These are phyloP conservation scores for Guadua angustifolia DNA, from an alignment of 176 grass and related monocot genomes.

Conservation along the genomic window DNA sequence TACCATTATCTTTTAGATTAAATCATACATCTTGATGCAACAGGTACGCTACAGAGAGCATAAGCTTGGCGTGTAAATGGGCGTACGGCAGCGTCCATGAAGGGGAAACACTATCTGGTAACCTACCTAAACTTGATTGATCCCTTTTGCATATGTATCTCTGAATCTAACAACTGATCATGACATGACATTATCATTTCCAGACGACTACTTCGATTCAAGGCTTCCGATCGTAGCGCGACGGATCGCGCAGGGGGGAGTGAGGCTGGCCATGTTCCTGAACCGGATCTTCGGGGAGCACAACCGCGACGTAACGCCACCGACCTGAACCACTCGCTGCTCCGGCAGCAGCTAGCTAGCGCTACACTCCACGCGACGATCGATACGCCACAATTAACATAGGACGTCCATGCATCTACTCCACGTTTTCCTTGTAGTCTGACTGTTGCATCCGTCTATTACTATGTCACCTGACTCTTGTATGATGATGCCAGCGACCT, in stretches of 20 bases:
- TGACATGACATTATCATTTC: not conserved
- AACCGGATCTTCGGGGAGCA: slow-evolving; percentile 69
- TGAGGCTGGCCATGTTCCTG: slow-evolving; percentile 82
- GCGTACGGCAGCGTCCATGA: slow-evolving; percentile 56
- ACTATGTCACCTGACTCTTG: not conserved
- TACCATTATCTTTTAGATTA: not conserved
- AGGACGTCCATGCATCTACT: not conserved
- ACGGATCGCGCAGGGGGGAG: slow-evolving; percentile 82
- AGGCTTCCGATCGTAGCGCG: slow-evolving; percentile 69
- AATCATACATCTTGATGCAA: slow-evolving; percentile 1
- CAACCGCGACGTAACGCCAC: slow-evolving; percentile 28
- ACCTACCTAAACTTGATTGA: not conserved
- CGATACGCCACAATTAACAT: not conserved
- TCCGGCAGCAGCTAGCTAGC: not conserved
- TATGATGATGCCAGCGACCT: not conserved
- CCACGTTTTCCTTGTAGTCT: not conserved
- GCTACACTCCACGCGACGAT: not conserved
- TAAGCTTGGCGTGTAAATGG: slow-evolving; percentile 81
- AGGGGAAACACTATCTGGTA: slow-evolving; percentile 71
- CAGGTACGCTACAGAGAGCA: slow-evolving; percentile 86
- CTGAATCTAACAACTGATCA: not conserved
- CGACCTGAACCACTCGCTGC: slow-evolving; percentile 9
- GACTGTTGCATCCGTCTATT: not conserved
- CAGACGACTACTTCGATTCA: slow-evolving; percentile 74
- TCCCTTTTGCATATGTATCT: not conserved